Evolutionary conservation across 2,329 filamentous ascomycete species (phyloP).

Genomic region (Podosphaera fusca): DNA sequence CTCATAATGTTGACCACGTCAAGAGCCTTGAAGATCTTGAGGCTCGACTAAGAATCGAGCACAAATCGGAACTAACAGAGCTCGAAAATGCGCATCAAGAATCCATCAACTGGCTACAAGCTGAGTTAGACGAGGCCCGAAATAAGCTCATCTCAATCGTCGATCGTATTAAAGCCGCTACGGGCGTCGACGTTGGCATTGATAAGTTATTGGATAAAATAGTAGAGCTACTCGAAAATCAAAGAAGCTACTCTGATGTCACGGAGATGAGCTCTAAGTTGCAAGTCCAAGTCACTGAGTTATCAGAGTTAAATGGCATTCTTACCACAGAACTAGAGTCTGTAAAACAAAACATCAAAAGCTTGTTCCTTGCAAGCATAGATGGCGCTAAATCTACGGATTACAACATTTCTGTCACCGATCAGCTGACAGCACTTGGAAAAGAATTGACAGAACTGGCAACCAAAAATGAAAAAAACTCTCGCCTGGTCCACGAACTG

Average conservation of each 20-base stretch:
- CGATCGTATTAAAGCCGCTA: constrained; percentile 34
- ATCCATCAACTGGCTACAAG: constrained; percentile 30
- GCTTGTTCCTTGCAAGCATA: constrained; percentile 25
- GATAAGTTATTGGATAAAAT: constrained; percentile 43
- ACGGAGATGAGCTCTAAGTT: constrained; percentile 35
- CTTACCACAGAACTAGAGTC: constrained; percentile 38
- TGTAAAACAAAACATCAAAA: constrained; percentile 29
- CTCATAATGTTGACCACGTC: constrained; percentile 26
- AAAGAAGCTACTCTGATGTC: constrained; percentile 34
- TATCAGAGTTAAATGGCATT: constrained; percentile 33
- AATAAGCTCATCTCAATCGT: constrained; percentile 42
- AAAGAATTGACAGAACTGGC: constrained; percentile 41
- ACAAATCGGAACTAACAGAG: constrained; percentile 32
- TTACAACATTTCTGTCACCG: constrained; percentile 24
- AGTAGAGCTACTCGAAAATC: constrained; percentile 29
- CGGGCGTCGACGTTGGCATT: constrained; percentile 40
- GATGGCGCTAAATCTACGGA: constrained; percentile 23
- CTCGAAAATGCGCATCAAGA: constrained; percentile 38
- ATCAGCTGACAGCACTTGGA: constrained; percentile 38
- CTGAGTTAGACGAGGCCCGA: constrained; percentile 39
- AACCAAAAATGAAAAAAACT: constrained; percentile 66
- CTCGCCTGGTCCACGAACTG: constrained; percentile 76
- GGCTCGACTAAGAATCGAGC: constrained; percentile 26
- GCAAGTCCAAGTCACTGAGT: constrained; percentile 28
- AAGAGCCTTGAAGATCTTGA: constrained; percentile 27